Evolutionary conservation across 2,329 filamentous ascomycete species (phyloP).

Genomic region (Daldinia eschscholtzii): DNA sequence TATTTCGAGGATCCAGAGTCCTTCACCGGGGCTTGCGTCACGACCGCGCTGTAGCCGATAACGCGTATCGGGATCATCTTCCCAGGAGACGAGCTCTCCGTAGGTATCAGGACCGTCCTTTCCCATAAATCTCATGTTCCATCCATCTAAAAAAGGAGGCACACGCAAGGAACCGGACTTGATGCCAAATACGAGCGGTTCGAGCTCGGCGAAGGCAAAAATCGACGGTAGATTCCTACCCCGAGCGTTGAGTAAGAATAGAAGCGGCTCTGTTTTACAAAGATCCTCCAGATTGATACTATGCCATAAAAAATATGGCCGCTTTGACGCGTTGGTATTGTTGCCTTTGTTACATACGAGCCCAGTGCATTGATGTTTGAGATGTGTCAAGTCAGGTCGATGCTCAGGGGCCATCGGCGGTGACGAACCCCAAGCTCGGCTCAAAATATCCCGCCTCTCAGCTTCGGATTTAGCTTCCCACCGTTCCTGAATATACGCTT

Average conservation of each 20-base stretch:
- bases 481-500: neutral
- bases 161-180: neutral
- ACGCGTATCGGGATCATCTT: conserved; percentile 4
- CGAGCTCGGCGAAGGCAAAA: conserved; percentile 12
- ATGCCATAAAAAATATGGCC: conserved; percentile 4
- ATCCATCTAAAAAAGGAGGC: conserved; percentile 1
- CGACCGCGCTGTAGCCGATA: neutral
- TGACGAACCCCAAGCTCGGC: conserved; percentile 11
- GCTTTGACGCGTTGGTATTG: conserved; percentile 4
- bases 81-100: neutral
- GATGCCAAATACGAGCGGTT: conserved; percentile 1
- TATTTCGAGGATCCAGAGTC: conserved; percentile 9
- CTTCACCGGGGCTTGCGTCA: conserved; percentile 3
- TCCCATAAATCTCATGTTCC: conserved; percentile 10
- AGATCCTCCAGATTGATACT: conserved; percentile 21
- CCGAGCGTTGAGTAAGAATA: conserved; percentile 17
- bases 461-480: conserved; percentile 2
- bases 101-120: neutral
- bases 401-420: conserved; percentile 10
- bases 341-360: neutral
- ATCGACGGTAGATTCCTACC: conserved; percentile 8
- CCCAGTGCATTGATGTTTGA: neutral
- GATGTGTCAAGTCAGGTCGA: conserved; percentile 8
- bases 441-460: neutral
- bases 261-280: conserved; percentile 9